Percentiles rank a stretch among this genome's conserved stretches.
Evolutionary conservation across 305 asterid species (phyloP).

Genomic region (Plantago lanceolata): DNA sequence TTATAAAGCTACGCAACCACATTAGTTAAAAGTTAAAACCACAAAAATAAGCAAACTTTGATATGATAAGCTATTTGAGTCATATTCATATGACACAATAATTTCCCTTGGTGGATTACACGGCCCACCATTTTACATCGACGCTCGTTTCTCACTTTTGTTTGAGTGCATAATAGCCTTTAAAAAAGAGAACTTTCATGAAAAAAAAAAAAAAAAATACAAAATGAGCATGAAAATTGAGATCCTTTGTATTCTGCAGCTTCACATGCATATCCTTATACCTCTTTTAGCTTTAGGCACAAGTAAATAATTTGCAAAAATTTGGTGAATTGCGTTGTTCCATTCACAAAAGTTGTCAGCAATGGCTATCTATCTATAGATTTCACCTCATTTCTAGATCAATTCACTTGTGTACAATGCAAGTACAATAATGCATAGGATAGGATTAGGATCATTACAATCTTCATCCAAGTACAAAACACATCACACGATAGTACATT

Average conservation of each 20-base stretch:
- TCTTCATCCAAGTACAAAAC: too few species aligned
- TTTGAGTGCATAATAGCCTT: background rate
- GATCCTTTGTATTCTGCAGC: background rate
- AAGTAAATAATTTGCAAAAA: too few species aligned
- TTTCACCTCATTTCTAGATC: background rate
- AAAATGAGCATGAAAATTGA: too few species aligned
- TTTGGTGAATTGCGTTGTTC: background rate
- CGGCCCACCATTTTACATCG: background rate
- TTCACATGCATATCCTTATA: background rate
- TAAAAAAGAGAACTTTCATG: background rate
- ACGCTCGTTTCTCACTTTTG: background rate
- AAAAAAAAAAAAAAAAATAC: too few species aligned
- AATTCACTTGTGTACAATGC: background rate
- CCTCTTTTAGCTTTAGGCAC: background rate
- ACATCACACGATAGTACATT: too few species aligned
- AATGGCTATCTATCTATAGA: background rate
- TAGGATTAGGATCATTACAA: too few species aligned
- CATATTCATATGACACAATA: background rate
- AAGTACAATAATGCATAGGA: slow-evolving; percentile 3
- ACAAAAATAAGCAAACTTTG: background rate
- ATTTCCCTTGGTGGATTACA: background rate
- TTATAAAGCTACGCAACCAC: too few species aligned
- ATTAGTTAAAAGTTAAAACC: too few species aligned
- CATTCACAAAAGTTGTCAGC: background rate
- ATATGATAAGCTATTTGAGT: background rate